phyloP scores from a whole-genome alignment of 305 asterid genomes.

The Striga hermonthica region DNA sequence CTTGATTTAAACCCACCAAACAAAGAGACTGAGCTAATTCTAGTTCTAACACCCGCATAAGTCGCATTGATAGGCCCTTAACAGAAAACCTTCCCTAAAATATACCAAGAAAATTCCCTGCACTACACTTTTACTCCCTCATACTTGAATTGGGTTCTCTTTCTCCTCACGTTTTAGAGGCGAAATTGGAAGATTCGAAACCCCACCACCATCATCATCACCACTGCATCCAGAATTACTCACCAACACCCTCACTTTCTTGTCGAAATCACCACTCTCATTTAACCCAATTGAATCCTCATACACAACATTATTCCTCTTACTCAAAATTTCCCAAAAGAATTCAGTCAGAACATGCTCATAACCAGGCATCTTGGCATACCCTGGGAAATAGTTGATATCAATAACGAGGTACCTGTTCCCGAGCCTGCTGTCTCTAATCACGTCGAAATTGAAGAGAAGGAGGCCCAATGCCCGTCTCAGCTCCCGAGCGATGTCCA shows the following conservation, averaged over 20 bases:
- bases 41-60: no score
- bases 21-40: no score
- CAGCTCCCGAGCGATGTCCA: slow-evolving; percentile 57
- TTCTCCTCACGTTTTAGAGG: slow-evolving; percentile 45
- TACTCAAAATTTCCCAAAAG: slow-evolving; percentile 52
- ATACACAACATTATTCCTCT: slow-evolving; percentile 16
- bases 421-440: slow-evolving; percentile 60
- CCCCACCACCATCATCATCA: slow-evolving; percentile 38
- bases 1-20: no score
- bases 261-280: slow-evolving; percentile 29
- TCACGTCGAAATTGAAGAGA: slow-evolving; percentile 73
- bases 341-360: slow-evolving; percentile 63
- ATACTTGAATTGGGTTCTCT: slow-evolving; percentile 47
- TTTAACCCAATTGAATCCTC: slow-evolving; percentile 32
- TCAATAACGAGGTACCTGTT: slow-evolving; percentile 71
- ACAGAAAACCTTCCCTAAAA: no score
- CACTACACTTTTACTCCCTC: slow-evolving; percentile 9
- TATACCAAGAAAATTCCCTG: neutral
- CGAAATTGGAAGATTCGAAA: slow-evolving; percentile 35
- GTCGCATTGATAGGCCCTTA: no score
- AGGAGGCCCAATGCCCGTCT: slow-evolving; percentile 48
- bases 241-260: slow-evolving; percentile 39
- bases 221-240: slow-evolving; percentile 40
- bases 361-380: slow-evolving; percentile 79
- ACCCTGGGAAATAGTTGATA: slow-evolving; percentile 79